A percentile compares a stretch with the other conserved stretches of the same genome.
Conservation (phyloP, 1,139 yeast genomes). For the Magnusiomyces paraingens region DNA sequence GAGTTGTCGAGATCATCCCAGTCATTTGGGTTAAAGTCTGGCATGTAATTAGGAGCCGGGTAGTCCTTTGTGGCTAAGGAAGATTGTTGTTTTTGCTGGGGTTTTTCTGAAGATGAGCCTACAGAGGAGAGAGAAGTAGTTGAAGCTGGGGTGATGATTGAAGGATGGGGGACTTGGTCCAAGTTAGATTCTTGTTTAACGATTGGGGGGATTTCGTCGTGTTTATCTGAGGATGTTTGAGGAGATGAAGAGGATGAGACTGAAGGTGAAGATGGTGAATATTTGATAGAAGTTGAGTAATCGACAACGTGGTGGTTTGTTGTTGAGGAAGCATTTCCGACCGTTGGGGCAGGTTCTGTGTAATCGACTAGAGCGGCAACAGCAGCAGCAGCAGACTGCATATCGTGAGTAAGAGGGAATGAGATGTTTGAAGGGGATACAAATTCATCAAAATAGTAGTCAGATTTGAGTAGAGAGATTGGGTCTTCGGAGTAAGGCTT, state of each 20-base stretch:
- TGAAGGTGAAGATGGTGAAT: not conserved
- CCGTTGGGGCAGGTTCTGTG: not conserved
- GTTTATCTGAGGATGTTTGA: not conserved
- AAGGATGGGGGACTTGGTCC: not conserved
- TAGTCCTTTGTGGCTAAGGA: slow-evolving; percentile 11
- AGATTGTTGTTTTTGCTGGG: not conserved
- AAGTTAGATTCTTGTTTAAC: not conserved
- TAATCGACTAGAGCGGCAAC: not conserved
- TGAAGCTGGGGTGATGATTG: slow-evolving; percentile 2
- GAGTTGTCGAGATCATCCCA: slow-evolving; percentile 25
- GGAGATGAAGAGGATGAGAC: slow-evolving; percentile 1
- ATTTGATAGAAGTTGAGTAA: not conserved
- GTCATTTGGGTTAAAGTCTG: slow-evolving; percentile 30
- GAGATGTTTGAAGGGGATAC: no score
- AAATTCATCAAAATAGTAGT: no score
- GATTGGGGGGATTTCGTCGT: not conserved
- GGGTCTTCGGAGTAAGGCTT: no score
- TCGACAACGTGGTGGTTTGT: no score
- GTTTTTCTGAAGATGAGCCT: slow-evolving; percentile 8
- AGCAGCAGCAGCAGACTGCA: no score
- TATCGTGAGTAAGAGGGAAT: no score
- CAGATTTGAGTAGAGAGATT: no score
- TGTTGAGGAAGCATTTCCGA: not conserved
- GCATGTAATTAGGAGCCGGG: slow-evolving; percentile 25
- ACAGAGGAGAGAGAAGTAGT: slow-evolving; percentile 4